These are phyloP conservation scores for Chlamydomonas sphaeroides DNA, from an alignment of 139 green algal species.

Conservation along the genomic window DNA sequence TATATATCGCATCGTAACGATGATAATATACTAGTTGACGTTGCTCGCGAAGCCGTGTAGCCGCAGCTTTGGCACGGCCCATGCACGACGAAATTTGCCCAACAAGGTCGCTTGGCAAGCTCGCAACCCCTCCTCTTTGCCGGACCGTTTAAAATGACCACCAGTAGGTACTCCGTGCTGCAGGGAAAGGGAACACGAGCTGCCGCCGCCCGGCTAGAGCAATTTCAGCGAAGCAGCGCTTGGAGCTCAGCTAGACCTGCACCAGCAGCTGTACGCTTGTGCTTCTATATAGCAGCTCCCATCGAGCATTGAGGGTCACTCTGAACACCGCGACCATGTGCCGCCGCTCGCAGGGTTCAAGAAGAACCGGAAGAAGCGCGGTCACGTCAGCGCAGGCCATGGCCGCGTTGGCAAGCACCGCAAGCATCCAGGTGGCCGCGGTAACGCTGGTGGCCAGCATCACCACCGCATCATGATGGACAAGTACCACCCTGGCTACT, in stretches of 20 bases:
- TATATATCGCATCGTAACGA: too few relatives aligned
- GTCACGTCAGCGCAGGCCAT: slow-evolving; percentile 97
- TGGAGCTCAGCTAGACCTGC: too few relatives aligned
- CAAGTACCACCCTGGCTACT: slow-evolving; percentile 98
- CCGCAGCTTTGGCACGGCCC: too few relatives aligned
- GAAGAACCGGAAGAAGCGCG: slow-evolving; percentile 99
- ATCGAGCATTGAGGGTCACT: not conserved
- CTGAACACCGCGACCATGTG: not conserved
- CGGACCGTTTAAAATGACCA: slow-evolving; percentile 51
- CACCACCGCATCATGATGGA: slow-evolving; percentile 99
- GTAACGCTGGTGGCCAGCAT: slow-evolving; percentile 99
- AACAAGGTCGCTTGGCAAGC: too few relatives aligned
- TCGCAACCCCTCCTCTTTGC: too few relatives aligned
- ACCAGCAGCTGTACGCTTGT: not conserved
- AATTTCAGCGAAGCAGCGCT: too few relatives aligned
- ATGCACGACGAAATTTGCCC: too few relatives aligned
- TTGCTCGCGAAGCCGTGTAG: too few relatives aligned
- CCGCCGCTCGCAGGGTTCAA: slow-evolving; percentile 69
- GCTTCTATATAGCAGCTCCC: too few relatives aligned
- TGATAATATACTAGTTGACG: too few relatives aligned
- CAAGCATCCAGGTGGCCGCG: slow-evolving; percentile 97
- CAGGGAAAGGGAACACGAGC: not conserved
- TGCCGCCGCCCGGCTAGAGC: not conserved
- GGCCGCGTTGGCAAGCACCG: slow-evolving; percentile 99
- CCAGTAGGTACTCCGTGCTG: slow-evolving; percentile 1